These are phyloP conservation scores for Naegleria gruberi DNA, from an alignment of 208 protist genomes.

Conservation along the genomic window DNA sequence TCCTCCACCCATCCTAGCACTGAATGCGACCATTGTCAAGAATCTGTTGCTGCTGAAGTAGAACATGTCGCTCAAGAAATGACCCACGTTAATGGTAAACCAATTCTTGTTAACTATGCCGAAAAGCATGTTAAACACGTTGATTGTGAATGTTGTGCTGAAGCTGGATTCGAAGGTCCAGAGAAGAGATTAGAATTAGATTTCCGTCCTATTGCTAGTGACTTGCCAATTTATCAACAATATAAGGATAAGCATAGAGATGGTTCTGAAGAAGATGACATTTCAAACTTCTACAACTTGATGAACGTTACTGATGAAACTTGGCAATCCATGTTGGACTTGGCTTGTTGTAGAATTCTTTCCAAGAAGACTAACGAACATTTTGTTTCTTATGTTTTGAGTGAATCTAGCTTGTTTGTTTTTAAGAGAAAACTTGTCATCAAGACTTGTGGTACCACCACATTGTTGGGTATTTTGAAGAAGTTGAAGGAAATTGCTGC, in stretches of 20 bases:
- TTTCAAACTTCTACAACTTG: constrained; percentile 30
- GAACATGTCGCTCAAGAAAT: background rate
- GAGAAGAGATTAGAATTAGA: constrained; percentile 78
- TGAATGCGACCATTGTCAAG: no score
- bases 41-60: background rate
- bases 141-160: background rate
- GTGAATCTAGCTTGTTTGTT: constrained; percentile 83
- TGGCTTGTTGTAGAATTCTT: constrained; percentile 71
- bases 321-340: constrained; percentile 57
- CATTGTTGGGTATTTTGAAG: constrained; percentile 72
- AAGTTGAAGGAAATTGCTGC: constrained; percentile 59
- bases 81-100: background rate
- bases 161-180: constrained; percentile 69
- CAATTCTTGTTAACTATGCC: background rate
- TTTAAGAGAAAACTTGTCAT: constrained; percentile 72
- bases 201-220: constrained; percentile 43
- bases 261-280: background rate
- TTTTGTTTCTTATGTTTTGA: constrained; percentile 80
- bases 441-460: constrained; percentile 86
- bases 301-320: constrained; percentile 59
- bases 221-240: background rate
- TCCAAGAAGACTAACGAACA: constrained; percentile 59
- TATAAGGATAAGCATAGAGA: background rate
- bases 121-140: background rate
- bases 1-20: background rate